These are phyloP conservation scores for Sinapis alba DNA, from an alignment of 441 rosid species.

Conservation along the genomic window DNA sequence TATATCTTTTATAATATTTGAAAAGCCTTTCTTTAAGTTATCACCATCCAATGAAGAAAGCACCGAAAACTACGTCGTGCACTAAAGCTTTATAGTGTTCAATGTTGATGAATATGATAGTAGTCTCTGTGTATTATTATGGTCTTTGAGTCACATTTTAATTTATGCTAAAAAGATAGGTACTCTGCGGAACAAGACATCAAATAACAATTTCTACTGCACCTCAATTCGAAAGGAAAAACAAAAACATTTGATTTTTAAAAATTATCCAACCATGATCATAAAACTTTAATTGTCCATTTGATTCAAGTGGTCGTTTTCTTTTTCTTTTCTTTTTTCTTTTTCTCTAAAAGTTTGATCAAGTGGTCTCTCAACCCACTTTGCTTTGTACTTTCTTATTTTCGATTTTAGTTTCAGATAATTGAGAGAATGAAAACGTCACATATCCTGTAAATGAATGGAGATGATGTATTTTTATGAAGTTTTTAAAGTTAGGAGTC, in stretches of 20 bases:
- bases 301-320: neutral
- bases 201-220: neutral
- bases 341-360: neutral
- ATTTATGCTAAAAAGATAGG: neutral
- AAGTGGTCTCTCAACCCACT: conserved; percentile 6
- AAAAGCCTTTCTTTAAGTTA: conserved; percentile 20
- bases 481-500: neutral
- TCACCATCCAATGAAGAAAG: conserved; percentile 25
- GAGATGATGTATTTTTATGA: neutral
- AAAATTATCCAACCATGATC: neutral
- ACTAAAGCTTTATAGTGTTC: conserved; percentile 12
- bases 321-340: neutral
- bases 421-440: neutral
- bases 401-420: neutral
- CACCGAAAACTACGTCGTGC: conserved; percentile 17
- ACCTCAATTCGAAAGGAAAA: neutral
- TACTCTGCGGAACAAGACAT: neutral
- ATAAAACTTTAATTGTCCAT: neutral
- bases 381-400: neutral
- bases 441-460: neutral
- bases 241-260: neutral
- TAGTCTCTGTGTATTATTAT: neutral
- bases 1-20: too few relatives aligned
- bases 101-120: neutral
- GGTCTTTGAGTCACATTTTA: neutral